Conservation (phyloP, 2,329 filamentous ascomycete genomes). For the Fusarium paranaense region DNA sequence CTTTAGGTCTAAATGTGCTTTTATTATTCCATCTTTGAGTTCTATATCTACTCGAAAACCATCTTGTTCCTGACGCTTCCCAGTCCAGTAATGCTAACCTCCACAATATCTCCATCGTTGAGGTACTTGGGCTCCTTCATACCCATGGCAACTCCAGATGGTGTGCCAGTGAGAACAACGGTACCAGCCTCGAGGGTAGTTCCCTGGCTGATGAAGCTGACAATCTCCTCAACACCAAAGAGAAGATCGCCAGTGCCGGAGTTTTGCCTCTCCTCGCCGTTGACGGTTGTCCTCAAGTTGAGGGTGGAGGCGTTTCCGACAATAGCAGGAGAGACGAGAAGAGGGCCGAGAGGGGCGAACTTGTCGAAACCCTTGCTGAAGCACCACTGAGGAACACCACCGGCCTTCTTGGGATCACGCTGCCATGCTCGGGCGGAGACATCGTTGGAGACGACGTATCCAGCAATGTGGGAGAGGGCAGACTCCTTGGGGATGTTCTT, state of each 20-base stretch:
- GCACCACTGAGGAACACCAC: constrained; percentile 62
- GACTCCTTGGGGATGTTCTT: constrained; percentile 60
- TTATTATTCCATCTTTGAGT: not conserved
- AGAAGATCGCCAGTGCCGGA: constrained; percentile 62
- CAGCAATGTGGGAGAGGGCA: constrained; percentile 61
- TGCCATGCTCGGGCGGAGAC: constrained; percentile 66
- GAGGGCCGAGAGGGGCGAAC: constrained; percentile 65
- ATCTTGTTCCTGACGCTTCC: constrained; percentile 53
- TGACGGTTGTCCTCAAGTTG: constrained; percentile 56
- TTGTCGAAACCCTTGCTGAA: constrained; percentile 68
- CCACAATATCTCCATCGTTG: constrained; percentile 56
- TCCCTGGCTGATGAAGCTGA: constrained; percentile 60
- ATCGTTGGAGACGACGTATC: constrained; percentile 61
- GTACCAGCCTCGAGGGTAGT: constrained; percentile 64
- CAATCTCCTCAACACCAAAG: constrained; percentile 59
- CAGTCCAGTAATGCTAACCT: constrained; percentile 55
- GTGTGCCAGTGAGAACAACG: constrained; percentile 62
- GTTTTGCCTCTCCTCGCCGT: constrained; percentile 62
- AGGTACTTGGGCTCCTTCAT: constrained; percentile 57
- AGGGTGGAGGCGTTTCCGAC: constrained; percentile 47
- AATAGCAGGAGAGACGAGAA: constrained; percentile 50
- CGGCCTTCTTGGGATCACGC: constrained; percentile 59
- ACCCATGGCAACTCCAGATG: constrained; percentile 60
- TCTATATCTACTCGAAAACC: constrained; percentile 45
- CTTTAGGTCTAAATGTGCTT: not conserved